Base-by-base conservation (phyloP, 306 rosid species). In the Vigna radiata region DNA sequence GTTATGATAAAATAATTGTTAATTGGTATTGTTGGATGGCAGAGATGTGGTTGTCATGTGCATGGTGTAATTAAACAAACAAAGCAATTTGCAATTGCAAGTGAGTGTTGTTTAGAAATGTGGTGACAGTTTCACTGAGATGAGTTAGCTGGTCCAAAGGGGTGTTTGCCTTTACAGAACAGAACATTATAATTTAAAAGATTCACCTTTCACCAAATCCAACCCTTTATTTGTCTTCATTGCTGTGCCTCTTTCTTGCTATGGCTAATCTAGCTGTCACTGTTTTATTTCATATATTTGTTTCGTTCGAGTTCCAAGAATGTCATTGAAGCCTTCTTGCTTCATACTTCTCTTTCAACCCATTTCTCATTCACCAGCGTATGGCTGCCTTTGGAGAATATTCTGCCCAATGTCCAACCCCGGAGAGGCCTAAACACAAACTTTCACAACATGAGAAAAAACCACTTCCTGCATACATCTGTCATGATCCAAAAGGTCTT, bases 381-480 rank as follows among this genome's bases (percentile, higher is more conserved):
- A 88, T 85, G 92, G 84, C 91, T 68, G 88, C 91, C 81, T 72
- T 87, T 14, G 80, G 55, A 43, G 81, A 89, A 43, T 68, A n/a
- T 29, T 44, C 19, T 29, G 9, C 65, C 76, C 64, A 25, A 13
- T 6, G 49, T 53, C 82, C 48, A 23, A 82, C 76, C 19, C 39
- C 69, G 7, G 54, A 66, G 44, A 82, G 27, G 19, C 43, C 41
- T 62, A 77, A 48, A 69, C 75, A 74, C 39, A 78, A 66, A 52
- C 31, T 33, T n/a, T 63, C 49, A 39, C 55, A 77, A 16, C 82
- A 76, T 7, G 84, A 79, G 19, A 54, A 70, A 41, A 65, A 81
- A 48, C 68, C 83, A 37, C 71, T 81, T 62, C 77, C 98, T 82
- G 23, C 84, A 3, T 85, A 80, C 86, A 87, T 89, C 59, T 93